Conservation (phyloP, 108 stramenopile genomes). For the Skeletonema grethae region DNA sequence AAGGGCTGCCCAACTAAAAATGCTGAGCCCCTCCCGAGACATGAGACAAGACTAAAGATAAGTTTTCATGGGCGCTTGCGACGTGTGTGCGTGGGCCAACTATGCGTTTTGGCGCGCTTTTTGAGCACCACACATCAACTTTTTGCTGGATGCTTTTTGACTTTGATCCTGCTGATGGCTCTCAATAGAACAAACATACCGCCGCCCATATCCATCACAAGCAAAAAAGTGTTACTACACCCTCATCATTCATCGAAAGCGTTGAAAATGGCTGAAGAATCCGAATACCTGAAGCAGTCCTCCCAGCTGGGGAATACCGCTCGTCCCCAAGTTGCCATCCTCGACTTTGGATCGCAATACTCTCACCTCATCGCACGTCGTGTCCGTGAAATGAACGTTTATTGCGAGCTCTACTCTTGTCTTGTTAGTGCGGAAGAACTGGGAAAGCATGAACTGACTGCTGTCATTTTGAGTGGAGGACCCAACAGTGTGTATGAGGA, state of each 20-base stretch:
- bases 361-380: constrained; percentile 98
- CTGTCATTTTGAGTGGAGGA: constrained; percentile 96
- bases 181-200: not conserved
- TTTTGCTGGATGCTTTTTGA: not conserved
- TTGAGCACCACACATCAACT: not conserved
- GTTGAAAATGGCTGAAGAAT: constrained; percentile 3
- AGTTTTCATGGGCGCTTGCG: too few species aligned
- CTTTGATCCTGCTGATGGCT: too few species aligned
- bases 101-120: not conserved
- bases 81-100: too few species aligned
- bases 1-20: not conserved
- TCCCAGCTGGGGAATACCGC: constrained; percentile 7
- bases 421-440: constrained; percentile 84
- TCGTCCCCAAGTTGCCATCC: constrained; percentile 94
- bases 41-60: not conserved
- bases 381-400: constrained; percentile 95
- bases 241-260: not conserved
- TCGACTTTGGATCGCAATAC: constrained; percentile 99
- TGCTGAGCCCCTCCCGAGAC: not conserved
- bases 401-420: constrained; percentile 97
- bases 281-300: not conserved
- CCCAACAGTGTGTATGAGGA: constrained; percentile 94
- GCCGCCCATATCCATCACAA: not conserved
- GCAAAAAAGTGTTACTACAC: too few species aligned
- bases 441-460: constrained; percentile 78